Evolutionary conservation across 139 green algal species (phyloP).

Genomic region (Coelastrella sp.): DNA sequence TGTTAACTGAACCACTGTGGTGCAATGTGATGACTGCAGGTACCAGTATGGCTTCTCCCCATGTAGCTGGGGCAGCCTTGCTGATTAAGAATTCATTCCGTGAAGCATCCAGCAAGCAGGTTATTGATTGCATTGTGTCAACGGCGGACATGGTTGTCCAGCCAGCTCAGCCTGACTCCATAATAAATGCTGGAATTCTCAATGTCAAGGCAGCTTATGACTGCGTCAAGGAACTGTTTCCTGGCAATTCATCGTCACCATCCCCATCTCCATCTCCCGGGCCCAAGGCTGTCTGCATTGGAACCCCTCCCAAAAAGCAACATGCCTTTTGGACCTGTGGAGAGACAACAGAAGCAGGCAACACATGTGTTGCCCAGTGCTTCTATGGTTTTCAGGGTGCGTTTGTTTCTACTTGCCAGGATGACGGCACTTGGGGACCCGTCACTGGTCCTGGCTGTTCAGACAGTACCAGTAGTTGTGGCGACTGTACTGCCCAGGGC

Average conservation of each 20-base stretch:
- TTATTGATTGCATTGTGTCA: neutral
- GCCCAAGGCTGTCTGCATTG: too few relatives aligned
- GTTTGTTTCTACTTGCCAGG: too few relatives aligned
- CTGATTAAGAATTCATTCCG: neutral
- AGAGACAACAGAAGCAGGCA: too few relatives aligned
- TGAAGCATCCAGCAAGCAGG: neutral
- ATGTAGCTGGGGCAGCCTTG: neutral
- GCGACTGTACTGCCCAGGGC: neutral
- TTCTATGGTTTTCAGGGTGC: too few relatives aligned
- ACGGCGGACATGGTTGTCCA: neutral
- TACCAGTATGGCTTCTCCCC: neutral
- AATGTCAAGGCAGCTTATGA: neutral
- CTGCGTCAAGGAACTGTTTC: neutral
- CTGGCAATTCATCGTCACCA: neutral
- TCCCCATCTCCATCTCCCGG: neutral
- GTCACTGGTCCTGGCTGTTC: neutral
- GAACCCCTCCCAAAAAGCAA: too few relatives aligned
- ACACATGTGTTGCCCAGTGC: too few relatives aligned
- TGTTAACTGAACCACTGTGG: too few relatives aligned
- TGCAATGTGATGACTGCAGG: too few relatives aligned
- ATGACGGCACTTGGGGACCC: neutral
- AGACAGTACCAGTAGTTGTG: neutral
- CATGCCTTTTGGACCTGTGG: too few relatives aligned
- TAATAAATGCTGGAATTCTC: neutral
- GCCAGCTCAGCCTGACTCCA: neutral